Evolutionary conservation across 139 green algal genomes (phyloP), one percentile per base, ranked within the genome.

Genomic region (Chlamydomonas urium): DNA sequence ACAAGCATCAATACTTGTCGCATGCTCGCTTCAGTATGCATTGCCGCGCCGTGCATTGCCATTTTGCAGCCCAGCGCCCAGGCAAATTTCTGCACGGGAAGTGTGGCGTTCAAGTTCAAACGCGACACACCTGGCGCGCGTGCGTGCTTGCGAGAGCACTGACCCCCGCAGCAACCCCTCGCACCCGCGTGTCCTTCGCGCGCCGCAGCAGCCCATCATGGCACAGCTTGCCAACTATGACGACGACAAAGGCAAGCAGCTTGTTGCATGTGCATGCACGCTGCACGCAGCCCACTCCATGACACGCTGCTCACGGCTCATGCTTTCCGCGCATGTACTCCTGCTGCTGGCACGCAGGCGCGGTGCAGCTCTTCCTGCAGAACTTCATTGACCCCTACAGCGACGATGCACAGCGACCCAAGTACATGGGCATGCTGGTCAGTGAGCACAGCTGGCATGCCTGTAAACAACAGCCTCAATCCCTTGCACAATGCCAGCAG

Each of bases 341-440:
- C 14, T 63, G 53, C 21, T 63, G 24, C 14, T 62, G 24, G 8
- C 24, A 62, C 23, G n/a, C 78, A 84, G 78, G 26, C 29, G 70
- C 66, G 32, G 79, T 74, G 71, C 63, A 77, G 56, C 66, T 69
- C n/a, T 91, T 93, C 42, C 66, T 93, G 28, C 28, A 76, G 4
- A 90, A 93, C 60, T 93, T 83, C 32, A 57, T 78, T 21, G 77
- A 80, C 62, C 42, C 66, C 29, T 80, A 83, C 29, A n/a, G 35
- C 21, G 63, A 57, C 8, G 69, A 76, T 1, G 33, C 19, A 24
- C 69, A 53, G 19, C 42, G 65, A 2, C 37, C 71, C 8, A 92
- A 92, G 65, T 93, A 93, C 47, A 77, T 84, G 72, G 8, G 74
- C 0, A 72, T 81, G 56, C 66, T 93, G 86, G 88, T 93, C 32